Evolutionary conservation across 176 grass and related monocot genomes (phyloP), one percentile per base, ranked within the genome.

Genomic region (Cymbopogon citratus): DNA sequence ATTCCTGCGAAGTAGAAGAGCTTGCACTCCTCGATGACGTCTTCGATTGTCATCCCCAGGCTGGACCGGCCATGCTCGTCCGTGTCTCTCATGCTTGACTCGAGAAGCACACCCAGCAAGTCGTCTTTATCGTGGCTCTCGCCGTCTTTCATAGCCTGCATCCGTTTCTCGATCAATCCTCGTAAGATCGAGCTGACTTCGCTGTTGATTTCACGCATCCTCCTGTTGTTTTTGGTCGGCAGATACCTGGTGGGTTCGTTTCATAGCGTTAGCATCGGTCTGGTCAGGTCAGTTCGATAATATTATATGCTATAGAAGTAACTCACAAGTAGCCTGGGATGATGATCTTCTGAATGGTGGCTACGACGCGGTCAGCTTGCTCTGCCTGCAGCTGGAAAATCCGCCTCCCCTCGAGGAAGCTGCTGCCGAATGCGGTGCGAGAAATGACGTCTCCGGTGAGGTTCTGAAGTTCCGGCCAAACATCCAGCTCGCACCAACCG

Each of bases 1-100:
- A 88, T 85, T n/a, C 94, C 94, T 29, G 94, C 91, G 71, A 97
- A 93, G 73, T 97, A 97, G 78, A 93, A 90, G 0, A 97, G 1
- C 77, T 93, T 97, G 79, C 94, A 97, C 68, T 97, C 94, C 54
- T 87, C 94, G 1, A 97, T 88, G 36, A 97, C 82, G 3, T 97
- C 92, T 12, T 94, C 54, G 19, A 67, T 83, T 11, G 84, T 92
- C 87, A 94, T 83, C 11, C 71, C 66, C 1, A 13, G 21, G 62
- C 66, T 35, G 75, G 74, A 2, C 7, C 19, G 16, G 48, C 48
- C 72, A 11, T 88, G 5, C 13, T 60, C 86, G 9, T 81, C 77
- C 1, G 10, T 46, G 15, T 90, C 12, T 40, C 51, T 85, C 74
- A 57, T 76, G 80, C 88, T 94, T 57, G 93, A 86, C 51, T 95